Base-by-base conservation (phyloP, 2,329 filamentous ascomycete species). In the Rugonectria rugulosa region DNA sequence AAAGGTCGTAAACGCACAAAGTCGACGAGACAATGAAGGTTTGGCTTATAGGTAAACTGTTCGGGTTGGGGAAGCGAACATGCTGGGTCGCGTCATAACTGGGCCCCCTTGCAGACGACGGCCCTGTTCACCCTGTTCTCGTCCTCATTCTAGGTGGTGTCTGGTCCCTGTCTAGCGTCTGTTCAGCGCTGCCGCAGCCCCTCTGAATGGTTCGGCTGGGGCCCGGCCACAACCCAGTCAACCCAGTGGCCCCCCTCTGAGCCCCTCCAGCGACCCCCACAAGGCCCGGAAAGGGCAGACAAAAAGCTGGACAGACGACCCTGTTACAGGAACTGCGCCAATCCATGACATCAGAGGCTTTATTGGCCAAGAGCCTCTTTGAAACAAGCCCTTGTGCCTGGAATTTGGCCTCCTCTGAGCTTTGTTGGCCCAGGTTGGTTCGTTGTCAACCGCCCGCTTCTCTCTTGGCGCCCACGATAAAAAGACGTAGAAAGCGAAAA, bases 341-440 rank as follows among this genome's bases (percentile, higher is more conserved):
- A 53, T 50, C 56, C 44, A 70, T 72, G 70, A 73, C 71, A 73
- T 73, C 70, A 72, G 70, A 65, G 71, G 70, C 71, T 71, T 66
- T 48, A 68, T 69, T 71, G 68, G 70, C 57, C 55, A 44, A 46
- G 20, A 20, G 15, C 26, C 7, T 32, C 46, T 34, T 24, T 62
- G 62, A 66, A 65, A 66, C 63, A 59, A 17, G 40, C 61, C 57
- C 63, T 53, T 63, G 60, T 55, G 45, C 51, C 46, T 59, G 48
- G 57, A 56, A 57, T 59, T 32, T 41, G 31, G 45, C 31, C 20
- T 29, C 32, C 44, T 46, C 37, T 38, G 21, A 36, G 34, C 45
- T 62, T 59, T 43, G 54, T 65, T 65, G 62, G 62, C 44, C 53
- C 27, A 43, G 46, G 15, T 23, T 49, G 20, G 53, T 36, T 50